phyloP scores from a whole-genome alignment of 345 rosid species.

The Linum tenue region DNA sequence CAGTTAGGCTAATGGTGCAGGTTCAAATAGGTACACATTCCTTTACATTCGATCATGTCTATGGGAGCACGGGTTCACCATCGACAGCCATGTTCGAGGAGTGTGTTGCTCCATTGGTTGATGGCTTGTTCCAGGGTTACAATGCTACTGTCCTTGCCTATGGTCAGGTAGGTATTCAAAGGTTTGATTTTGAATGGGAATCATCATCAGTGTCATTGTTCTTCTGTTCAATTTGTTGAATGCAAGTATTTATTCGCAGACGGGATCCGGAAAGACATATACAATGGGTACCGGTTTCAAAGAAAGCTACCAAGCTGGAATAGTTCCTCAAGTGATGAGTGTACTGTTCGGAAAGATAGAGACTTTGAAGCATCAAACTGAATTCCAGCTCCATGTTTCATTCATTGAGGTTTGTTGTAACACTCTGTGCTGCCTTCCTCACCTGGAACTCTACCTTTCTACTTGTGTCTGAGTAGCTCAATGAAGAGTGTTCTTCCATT shows the following conservation, averaged over 20 bases:
- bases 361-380: constrained; percentile 55
- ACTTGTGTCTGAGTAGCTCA: not conserved
- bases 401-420: constrained; percentile 72
- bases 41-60: constrained; percentile 9
- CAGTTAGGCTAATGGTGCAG: not conserved
- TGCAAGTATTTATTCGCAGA: constrained; percentile 32
- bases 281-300: constrained; percentile 95
- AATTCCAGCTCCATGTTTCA: constrained; percentile 86
- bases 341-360: constrained; percentile 76
- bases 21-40: constrained; percentile 8
- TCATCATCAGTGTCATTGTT: not conserved
- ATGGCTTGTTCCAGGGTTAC: constrained; percentile 9
- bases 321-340: constrained; percentile 86
- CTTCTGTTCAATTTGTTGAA: not conserved
- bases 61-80: constrained; percentile 1
- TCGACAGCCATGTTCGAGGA: constrained; percentile 11
- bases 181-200: not conserved
- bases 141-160: constrained; percentile 9
- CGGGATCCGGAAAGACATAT: constrained; percentile 97
- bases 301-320: constrained; percentile 69
- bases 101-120: constrained; percentile 7
- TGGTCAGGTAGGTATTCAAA: not conserved
- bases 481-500: constrained; percentile 2
- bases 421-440: not conserved
- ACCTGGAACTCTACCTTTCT: not conserved